These are phyloP conservation scores for Phytophthora lateralis DNA, from an alignment of 352 stramenopile genomes.

Conservation along the genomic window DNA sequence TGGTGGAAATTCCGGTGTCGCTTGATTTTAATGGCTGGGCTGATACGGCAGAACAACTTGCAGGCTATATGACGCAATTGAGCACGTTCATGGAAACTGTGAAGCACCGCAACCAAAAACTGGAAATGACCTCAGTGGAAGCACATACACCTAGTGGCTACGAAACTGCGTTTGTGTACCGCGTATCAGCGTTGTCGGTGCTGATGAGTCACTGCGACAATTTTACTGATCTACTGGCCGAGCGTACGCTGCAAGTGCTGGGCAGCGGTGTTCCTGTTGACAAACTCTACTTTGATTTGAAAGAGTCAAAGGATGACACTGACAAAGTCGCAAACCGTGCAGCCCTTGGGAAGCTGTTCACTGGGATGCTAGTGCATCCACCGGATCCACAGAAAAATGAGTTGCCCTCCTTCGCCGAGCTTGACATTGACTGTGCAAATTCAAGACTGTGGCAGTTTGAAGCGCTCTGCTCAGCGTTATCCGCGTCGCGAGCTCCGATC, in stretches of 20 bases:
- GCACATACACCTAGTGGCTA: background rate
- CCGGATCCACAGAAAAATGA: background rate
- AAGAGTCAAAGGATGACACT: background rate
- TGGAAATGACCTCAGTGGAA: background rate
- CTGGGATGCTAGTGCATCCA: conserved; percentile 18
- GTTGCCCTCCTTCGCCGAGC: conserved; percentile 4
- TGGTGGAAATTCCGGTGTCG: conserved; percentile 18
- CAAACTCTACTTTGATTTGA: conserved; percentile 10
- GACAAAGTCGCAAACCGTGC: background rate
- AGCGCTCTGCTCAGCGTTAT: conserved; percentile 16
- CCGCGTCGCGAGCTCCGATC: conserved; percentile 5
- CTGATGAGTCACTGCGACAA: background rate
- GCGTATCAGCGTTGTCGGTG: conserved; percentile 12
- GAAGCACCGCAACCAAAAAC: background rate
- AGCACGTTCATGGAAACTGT: conserved; percentile 6
- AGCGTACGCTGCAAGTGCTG: conserved; percentile 11
- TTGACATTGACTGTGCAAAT: conserved; percentile 12
- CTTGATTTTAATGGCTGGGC: conserved; percentile 11
- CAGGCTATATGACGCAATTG: conserved; percentile 3
- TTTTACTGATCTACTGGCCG: background rate
- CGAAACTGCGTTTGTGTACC: conserved; percentile 2
- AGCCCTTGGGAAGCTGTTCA: conserved; percentile 11
- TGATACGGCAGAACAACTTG: conserved; percentile 13
- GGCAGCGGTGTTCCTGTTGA: conserved; percentile 6
- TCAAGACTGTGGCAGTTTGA: conserved; percentile 16